These are phyloP conservation scores for Thelonectria olida DNA, from an alignment of 2,329 filamentous ascomycete species.

Conservation along the genomic window DNA sequence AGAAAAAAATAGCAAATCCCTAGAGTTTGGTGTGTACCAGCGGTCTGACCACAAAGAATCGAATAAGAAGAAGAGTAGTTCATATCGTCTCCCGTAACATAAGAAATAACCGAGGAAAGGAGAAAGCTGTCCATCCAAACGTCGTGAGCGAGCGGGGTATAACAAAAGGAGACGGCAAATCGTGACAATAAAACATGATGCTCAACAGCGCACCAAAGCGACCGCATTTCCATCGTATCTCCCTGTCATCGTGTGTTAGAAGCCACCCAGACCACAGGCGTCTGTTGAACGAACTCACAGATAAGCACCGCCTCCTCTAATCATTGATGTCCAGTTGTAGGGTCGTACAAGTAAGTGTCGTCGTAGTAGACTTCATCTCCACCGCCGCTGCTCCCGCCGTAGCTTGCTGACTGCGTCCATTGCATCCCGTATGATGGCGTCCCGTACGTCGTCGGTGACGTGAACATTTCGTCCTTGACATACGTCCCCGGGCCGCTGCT, in stretches of 20 bases:
- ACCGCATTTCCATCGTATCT: not conserved
- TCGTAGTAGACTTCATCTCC: conserved; percentile 47
- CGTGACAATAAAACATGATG: conserved; percentile 21
- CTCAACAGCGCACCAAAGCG: not conserved
- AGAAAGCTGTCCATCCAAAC: conserved; percentile 19
- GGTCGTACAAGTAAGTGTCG: conserved; percentile 43
- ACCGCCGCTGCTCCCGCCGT: conserved; percentile 44
- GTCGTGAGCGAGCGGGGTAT: conserved; percentile 37
- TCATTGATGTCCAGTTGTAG: conserved; percentile 28
- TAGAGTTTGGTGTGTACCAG: not conserved
- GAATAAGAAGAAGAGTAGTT: not conserved
- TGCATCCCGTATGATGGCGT: conserved; percentile 36
- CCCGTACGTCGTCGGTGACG: conserved; percentile 39
- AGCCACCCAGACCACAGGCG: too few species aligned
- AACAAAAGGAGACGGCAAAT: conserved; percentile 28
- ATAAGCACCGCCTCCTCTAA: conserved; percentile 1
- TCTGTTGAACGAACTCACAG: conserved; percentile 20
- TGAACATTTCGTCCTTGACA: conserved; percentile 46
- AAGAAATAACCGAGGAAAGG: not conserved
- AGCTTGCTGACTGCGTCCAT: conserved; percentile 43
- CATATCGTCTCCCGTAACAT: conserved; percentile 25
- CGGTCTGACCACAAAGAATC: not conserved
- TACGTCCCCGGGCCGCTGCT: conserved; percentile 52
- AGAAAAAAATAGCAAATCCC: not conserved
- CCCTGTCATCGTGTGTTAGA: not conserved